These are phyloP conservation scores for Sporothrix dimorphospora DNA, from an alignment of 2,329 filamentous ascomycete species.

Conservation along the genomic window DNA sequence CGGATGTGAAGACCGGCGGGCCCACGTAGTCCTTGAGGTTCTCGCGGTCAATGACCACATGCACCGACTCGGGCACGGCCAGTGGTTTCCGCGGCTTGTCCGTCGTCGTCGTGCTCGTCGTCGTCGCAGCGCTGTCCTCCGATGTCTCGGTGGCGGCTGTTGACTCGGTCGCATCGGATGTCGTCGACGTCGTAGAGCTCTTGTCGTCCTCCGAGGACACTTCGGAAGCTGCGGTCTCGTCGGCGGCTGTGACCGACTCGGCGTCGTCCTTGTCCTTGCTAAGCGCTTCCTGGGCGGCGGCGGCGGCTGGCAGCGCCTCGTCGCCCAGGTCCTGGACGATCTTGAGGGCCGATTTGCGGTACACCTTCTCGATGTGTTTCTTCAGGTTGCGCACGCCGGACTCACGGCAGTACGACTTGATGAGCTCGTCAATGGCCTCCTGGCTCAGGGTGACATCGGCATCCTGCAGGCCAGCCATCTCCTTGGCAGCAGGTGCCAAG, in stretches of 20 bases:
- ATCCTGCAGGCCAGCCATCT: slow-evolving; percentile 85
- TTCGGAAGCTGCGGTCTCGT: slow-evolving; percentile 49
- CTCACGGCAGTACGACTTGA: slow-evolving; percentile 98
- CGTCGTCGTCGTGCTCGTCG: slow-evolving; percentile 59
- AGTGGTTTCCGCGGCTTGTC: slow-evolving; percentile 75
- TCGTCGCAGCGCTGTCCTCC: slow-evolving; percentile 23
- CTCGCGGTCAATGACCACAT: slow-evolving; percentile 83
- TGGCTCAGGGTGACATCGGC: slow-evolving; percentile 87
- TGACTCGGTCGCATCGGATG: slow-evolving; percentile 11
- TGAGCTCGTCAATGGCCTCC: slow-evolving; percentile 90
- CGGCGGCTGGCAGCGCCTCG: slow-evolving; percentile 69
- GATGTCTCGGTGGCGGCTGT: slow-evolving; percentile 35
- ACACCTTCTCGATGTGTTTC: slow-evolving; percentile 99
- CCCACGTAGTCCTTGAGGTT: slow-evolving; percentile 97
- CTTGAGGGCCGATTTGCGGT: slow-evolving; percentile 94
- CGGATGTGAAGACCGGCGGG: slow-evolving; percentile 91
- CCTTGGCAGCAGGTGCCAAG: slow-evolving; percentile 90
- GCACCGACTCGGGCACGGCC: slow-evolving; percentile 82
- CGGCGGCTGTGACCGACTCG: slow-evolving; percentile 50
- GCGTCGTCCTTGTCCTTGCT: slow-evolving; percentile 16
- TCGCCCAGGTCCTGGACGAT: slow-evolving; percentile 95
- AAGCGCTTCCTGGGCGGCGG: slow-evolving; percentile 55
- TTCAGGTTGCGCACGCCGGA: slow-evolving; percentile 96
- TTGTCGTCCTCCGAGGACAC: slow-evolving; percentile 31
- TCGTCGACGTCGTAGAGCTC: slow-evolving; percentile 19